These are phyloP conservation scores for Schwanniomyces sp. DNA, from an alignment of 805 yeast species.

Conservation along the genomic window DNA sequence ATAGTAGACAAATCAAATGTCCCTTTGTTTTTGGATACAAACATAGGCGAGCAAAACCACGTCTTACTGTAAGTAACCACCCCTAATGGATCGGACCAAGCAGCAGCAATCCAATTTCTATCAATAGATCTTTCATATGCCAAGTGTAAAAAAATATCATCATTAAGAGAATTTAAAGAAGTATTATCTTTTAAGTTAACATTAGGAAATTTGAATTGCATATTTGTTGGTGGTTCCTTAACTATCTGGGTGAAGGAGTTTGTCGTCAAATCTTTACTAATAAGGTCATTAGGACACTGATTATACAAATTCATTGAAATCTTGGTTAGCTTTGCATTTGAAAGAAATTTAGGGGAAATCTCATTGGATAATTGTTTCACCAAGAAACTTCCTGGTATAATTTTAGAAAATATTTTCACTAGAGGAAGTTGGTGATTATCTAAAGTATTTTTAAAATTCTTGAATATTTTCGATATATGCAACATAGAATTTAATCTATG, in stretches of 20 bases:
- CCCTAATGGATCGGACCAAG: constrained; percentile 89
- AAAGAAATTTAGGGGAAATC: constrained; percentile 22
- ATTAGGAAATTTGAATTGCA: constrained; percentile 36
- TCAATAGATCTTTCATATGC: constrained; percentile 84
- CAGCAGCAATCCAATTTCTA: constrained; percentile 79
- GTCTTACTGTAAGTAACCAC: constrained; percentile 58
- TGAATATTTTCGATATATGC: constrained; percentile 46
- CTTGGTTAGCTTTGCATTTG: constrained; percentile 38
- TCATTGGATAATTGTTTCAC: constrained; percentile 17
- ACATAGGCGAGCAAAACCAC: constrained; percentile 50
- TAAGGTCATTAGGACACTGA: constrained; percentile 42
- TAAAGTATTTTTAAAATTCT: constrained; percentile 42
- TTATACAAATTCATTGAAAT: constrained; percentile 59
- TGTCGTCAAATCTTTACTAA: constrained; percentile 11
- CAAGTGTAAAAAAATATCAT: constrained; percentile 78
- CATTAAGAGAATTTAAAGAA: constrained; percentile 31
- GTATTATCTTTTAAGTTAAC: constrained; percentile 8
- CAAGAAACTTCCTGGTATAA: constrained; percentile 29
- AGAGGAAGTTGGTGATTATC: constrained; percentile 40
- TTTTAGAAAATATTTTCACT: constrained; percentile 37
- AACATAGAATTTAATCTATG: constrained; percentile 44
- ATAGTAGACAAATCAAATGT: constrained; percentile 43
- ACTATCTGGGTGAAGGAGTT: constrained; percentile 31
- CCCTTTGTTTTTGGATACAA: constrained; percentile 12
- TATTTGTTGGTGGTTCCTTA: constrained; percentile 35